Evolutionary conservation across 139 green algal genomes (phyloP), one percentile per base, ranked within the genome.

Genomic region (Zygnema cylindricum): DNA sequence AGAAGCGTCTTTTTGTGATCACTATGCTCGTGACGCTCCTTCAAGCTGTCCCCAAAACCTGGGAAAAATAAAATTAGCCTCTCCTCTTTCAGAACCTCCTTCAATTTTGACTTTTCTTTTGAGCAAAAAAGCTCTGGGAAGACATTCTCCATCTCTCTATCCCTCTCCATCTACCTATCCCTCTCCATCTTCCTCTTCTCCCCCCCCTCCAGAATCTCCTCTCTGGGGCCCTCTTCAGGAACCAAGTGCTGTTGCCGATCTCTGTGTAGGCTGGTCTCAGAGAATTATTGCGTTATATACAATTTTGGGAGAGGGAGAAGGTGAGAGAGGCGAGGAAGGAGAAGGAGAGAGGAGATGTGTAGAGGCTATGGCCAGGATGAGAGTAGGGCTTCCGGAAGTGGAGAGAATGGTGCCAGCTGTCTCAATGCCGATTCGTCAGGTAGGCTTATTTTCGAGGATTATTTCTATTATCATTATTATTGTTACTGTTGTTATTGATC

Each of bases 401-500:
- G 90, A 96, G 2, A 90, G 75, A 0, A 89, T 98, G 76, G 95
- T 96, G 1, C 43, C 91, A 35, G 96, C 95, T 0, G 91, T 98
- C 69, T 94, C 91, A 3, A 86, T 98, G 86, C 95, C 95, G 1
- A 91, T 98, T 40, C 87, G 38, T n/a, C 82, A 98, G 32, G 49
- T 82, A 23, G 11, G 2, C 49, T 77, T 1, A 49, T 16, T 54
- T 54, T 79, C 78, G 1, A n/a, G n/a, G n/a, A n/a, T n/a, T n/a
- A n/a, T n/a, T n/a, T n/a, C n/a, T n/a, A n/a, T n/a, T n/a, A n/a
- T n/a, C n/a, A n/a, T n/a, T n/a, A n/a, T n/a, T n/a, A n/a, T n/a
- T n/a, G n/a, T n/a, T n/a, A n/a, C n/a, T n/a, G n/a, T n/a, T n/a
- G n/a, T n/a, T n/a, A n/a, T n/a, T n/a, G n/a, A n/a, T n/a, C n/a